These are phyloP conservation scores for Populus tremula DNA, from an alignment of 345 rosid genomes.

Conservation along the genomic window DNA sequence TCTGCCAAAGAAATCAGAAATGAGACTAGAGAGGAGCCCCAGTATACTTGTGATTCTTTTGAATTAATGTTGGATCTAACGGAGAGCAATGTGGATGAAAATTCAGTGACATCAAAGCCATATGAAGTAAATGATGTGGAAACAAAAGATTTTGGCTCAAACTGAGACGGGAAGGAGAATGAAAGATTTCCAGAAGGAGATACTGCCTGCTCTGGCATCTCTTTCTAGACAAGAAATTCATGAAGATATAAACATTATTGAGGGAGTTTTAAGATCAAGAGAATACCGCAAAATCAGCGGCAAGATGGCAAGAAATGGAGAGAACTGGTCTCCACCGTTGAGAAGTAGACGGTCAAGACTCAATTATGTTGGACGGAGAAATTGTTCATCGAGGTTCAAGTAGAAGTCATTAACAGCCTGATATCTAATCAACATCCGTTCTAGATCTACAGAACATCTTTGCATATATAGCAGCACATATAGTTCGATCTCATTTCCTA, in stretches of 20 bases:
- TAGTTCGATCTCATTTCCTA: neutral
- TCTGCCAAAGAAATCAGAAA: slow-evolving; percentile 18
- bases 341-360: slow-evolving; percentile 40
- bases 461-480: neutral
- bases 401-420: slow-evolving; percentile 4
- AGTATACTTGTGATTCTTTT: slow-evolving; percentile 52
- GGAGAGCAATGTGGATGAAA: slow-evolving; percentile 47
- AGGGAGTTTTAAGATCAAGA: slow-evolving; percentile 72
- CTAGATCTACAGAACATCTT: neutral
- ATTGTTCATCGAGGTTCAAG: slow-evolving; percentile 8
- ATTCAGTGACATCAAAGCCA: slow-evolving; percentile 54
- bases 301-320: slow-evolving; percentile 37
- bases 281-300: slow-evolving; percentile 63
- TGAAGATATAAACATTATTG: slow-evolving; percentile 69
- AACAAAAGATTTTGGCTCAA: slow-evolving; percentile 47
- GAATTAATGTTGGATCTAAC: slow-evolving; percentile 50
- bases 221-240: slow-evolving; percentile 68
- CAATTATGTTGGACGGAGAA: slow-evolving; percentile 27
- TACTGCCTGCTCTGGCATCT: slow-evolving; percentile 57
- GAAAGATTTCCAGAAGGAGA: slow-evolving; percentile 80
- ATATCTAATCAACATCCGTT: slow-evolving; percentile 2
- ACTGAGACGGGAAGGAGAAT: slow-evolving; percentile 70
- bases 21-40: slow-evolving; percentile 29
- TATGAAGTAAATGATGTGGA: slow-evolving; percentile 38
- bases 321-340: slow-evolving; percentile 37